Base-by-base conservation (phyloP, 768 basidiomycete genomes). In the Leucocoprinus birnbaumii region DNA sequence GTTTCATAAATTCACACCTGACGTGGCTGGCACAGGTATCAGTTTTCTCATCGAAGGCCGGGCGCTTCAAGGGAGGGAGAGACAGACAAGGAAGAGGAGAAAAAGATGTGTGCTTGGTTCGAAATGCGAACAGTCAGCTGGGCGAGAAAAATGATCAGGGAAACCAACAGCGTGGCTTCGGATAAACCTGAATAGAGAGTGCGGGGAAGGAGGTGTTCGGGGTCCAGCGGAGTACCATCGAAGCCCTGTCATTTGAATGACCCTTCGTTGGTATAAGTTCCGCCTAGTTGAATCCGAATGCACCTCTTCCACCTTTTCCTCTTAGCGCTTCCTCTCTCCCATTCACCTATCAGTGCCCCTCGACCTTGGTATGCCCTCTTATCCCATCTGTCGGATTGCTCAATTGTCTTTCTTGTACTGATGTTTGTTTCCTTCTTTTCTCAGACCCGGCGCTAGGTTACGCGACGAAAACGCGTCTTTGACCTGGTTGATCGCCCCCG, bases 211-310 rank as follows among this genome's bases (percentile, higher is more conserved):
- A 62, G 66, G 75, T 75, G 71, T 62, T 68, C 63, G 74, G 73
- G 73, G 73, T 63, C 71, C 62, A 41, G 58, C 57, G 66, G 63
- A 61, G 62, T 63, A 71, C 69, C 71, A 76, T 75, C 71, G 74
- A 76, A 76, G 74, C 66, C 68, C 74, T 74, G 75, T 75, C 76
- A 78, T 68, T 73, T 72, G 68, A 66, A 71, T 71, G 67, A 58
- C 60, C 61, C 65, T 66, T 64, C 61, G 60, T 62, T 74, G 66
- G 73, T 82, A 82, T 82, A 83, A 83, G 80, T 78, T 75, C 80
- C 79, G 81, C 71, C 70, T 73, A 73, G 68, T 70, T 72, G 67
- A 74, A 70, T 71, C 70, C 77, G 74, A 73, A 79, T 78, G 74
- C 68, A 64, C 62, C 61, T 60, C 62, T 63, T 58, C 65, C 71